Base-by-base conservation (phyloP, 2,329 filamentous ascomycete genomes). In the Clarireedia sp. region DNA sequence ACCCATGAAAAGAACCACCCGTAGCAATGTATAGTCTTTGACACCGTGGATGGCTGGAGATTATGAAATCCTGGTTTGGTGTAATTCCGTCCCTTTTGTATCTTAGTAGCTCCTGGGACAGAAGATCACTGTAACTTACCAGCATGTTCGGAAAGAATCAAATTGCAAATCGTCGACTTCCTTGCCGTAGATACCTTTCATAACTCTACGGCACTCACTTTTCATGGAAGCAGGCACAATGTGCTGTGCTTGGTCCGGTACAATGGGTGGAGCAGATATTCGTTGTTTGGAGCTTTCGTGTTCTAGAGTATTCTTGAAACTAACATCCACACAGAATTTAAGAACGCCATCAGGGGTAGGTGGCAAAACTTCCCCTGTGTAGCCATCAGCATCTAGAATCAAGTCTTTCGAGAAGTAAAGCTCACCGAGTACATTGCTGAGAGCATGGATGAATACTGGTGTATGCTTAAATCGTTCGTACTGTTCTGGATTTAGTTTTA, bases 1-100 rank as follows among this genome's bases (percentile, higher is more conserved):
- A 85, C 29, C 78, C 77, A 64, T 86, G 82, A 59, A 85, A 83
- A 12, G 80, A 84, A 1, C 83, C 82, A 12, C 79, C 82, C 0
- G 78, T 79, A 0, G 82, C 82, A 23, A 87, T 66, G 66, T 78
- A 84, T 14, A 86, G 67, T 57, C 79, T 80, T 61, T 73, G 68
- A 5, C 73, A 67, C 58, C 80, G 73, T 2, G 79, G 75, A 60
- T 83, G 75, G 2, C 76, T 73, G 7, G 76, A 75, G 62, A 86
- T 78, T 52, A 86, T 71, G 62, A 82, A 82, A 64, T 85, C 81
- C 66, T 85, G 80, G 8, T 77, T 80, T 0, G 80, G 79, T 2
- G 80, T 82, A 38, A 81, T 77, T 36, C 78, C 77, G 63, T 86
- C 82, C 78, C 81, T 84, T 4, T 4, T 3, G 23, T 7, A 40